Percentiles rank a stretch among this genome's conserved stretches.
phyloP scores from a whole-genome alignment of 2,329 filamentous ascomycete species.

The Colletotrichum tofieldiae region DNA sequence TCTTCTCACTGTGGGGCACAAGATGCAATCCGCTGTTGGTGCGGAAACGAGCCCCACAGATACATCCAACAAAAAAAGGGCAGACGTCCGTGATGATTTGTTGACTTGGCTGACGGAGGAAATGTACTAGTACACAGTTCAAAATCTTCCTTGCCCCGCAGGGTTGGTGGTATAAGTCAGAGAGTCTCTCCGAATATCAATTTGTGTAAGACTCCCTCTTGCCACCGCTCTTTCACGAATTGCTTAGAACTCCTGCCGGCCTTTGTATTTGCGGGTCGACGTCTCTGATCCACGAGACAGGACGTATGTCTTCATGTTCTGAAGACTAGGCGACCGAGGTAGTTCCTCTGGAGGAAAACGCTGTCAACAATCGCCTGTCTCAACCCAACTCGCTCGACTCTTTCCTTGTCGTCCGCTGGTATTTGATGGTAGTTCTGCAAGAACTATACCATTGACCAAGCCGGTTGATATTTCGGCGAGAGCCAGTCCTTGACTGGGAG shows the following conservation, averaged over 20 bases:
- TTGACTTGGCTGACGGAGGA: background rate
- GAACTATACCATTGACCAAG: background rate
- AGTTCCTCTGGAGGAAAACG: background rate
- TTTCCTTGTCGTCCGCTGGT: too few species aligned
- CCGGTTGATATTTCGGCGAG: background rate
- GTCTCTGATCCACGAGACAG: background rate
- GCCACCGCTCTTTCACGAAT: background rate
- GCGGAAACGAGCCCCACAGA: background rate
- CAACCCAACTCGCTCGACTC: background rate
- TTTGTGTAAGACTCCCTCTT: background rate
- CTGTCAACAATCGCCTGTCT: background rate
- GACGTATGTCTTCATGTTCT: background rate
- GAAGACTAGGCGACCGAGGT: background rate
- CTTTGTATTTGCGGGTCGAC: too few species aligned
- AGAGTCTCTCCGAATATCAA: background rate
- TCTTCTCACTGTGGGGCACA: background rate
- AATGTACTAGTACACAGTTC: background rate
- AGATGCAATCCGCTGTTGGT: background rate
- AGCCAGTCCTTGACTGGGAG: too few species aligned
- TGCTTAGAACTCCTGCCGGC: background rate
- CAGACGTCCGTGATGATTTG: background rate
- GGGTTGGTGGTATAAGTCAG: background rate
- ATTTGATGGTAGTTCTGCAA: too few species aligned
- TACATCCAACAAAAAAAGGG: too few species aligned
- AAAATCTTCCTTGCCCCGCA: background rate